Evolutionary conservation across 768 basidiomycete genomes (phyloP).

Genomic region (Dictyophora rubrovolvata): DNA sequence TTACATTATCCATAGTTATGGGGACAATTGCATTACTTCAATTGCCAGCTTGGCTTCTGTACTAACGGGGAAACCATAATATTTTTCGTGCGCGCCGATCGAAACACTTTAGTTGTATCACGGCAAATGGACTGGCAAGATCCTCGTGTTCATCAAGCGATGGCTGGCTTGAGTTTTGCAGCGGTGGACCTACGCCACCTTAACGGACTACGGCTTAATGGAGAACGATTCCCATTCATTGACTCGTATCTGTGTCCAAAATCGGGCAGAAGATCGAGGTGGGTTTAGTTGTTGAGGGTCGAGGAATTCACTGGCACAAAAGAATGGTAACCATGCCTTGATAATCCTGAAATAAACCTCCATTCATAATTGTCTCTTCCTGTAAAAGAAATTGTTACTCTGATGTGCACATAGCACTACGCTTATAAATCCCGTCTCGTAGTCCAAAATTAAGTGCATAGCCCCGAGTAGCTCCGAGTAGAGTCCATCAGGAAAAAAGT

Average conservation of each 20-base stretch:
- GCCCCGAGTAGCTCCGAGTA: too few relatives aligned
- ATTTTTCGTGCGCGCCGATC: background rate
- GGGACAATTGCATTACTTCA: background rate
- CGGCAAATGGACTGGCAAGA: background rate
- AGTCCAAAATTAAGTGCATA: too few relatives aligned
- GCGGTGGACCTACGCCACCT: background rate
- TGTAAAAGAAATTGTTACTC: too few relatives aligned
- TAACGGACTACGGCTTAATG: background rate
- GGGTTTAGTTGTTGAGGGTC: too few relatives aligned
- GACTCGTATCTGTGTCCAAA: background rate
- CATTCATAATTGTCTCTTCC: too few relatives aligned
- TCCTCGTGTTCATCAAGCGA: background rate
- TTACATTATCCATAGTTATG: background rate
- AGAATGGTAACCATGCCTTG: too few relatives aligned
- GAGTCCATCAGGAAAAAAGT: too few relatives aligned
- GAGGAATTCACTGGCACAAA: too few relatives aligned
- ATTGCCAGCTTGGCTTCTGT: background rate
- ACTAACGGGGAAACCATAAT: background rate
- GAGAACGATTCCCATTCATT: background rate
- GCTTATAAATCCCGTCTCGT: too few relatives aligned
- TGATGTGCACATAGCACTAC: too few relatives aligned
- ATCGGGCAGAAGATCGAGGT: too few relatives aligned
- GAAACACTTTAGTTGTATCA: background rate
- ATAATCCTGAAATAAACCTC: too few relatives aligned
- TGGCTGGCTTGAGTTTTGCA: background rate